These are phyloP conservation scores for Lindgomyces ingoldianus DNA, from an alignment of 495 filamentous ascomycete species.

Conservation along the genomic window DNA sequence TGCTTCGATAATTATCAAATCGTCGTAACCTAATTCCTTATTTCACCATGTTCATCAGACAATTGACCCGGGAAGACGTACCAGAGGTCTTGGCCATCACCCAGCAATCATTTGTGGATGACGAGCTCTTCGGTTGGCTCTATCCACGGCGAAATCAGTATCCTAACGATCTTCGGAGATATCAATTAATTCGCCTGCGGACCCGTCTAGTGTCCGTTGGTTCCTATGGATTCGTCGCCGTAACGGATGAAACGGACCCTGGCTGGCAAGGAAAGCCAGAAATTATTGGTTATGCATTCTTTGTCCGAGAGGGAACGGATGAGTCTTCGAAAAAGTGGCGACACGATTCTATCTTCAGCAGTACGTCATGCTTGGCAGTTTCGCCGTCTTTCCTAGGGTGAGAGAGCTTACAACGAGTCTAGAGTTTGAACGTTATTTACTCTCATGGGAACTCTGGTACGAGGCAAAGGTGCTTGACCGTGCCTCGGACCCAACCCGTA, in stretches of 20 bases:
- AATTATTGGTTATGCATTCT: conserved; percentile 28
- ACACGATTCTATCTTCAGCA: conserved; percentile 7
- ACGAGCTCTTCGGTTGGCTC: conserved; percentile 19
- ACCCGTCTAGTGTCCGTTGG: conserved; percentile 22
- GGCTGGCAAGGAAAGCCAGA: conserved; percentile 24
- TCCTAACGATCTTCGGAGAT: conserved; percentile 29
- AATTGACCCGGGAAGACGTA: conserved; percentile 13
- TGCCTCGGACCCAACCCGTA: conserved; percentile 5
- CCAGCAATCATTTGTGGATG: conserved; percentile 9
- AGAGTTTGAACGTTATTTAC: conserved; percentile 28
- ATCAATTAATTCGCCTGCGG: conserved; percentile 21
- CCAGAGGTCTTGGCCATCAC: conserved; percentile 10
- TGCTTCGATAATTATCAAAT: too few relatives aligned
- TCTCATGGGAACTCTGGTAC: conserved; percentile 31
- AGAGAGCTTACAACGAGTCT: not conserved
- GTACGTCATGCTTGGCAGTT: not conserved
- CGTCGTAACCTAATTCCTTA: too few relatives aligned
- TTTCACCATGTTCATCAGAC: conserved; percentile 15
- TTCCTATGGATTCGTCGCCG: conserved; percentile 24
- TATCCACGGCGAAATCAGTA: conserved; percentile 21
- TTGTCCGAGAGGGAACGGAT: conserved; percentile 15
- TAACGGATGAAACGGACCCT: conserved; percentile 16
- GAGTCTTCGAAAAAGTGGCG: conserved; percentile 3
- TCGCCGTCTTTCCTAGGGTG: not conserved
- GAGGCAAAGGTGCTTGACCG: conserved; percentile 19